phyloP scores from a whole-genome alignment of 768 basidiomycete species.

The Gelatoporia subvermispora region DNA sequence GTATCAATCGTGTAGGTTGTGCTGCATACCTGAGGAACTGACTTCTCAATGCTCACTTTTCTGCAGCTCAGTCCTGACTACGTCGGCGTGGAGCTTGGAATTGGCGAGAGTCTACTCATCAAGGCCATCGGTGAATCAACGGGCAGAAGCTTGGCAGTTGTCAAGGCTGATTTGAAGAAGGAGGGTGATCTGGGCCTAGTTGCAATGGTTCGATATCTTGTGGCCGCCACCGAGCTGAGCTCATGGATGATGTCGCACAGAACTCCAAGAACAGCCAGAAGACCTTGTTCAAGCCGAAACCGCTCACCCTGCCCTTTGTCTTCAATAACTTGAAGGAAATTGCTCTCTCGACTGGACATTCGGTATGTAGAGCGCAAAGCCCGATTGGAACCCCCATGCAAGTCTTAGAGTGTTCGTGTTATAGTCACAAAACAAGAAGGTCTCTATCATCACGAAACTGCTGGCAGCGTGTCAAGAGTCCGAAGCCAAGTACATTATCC shows the following conservation, averaged over 20 bases:
- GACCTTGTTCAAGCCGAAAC: slow-evolving; percentile 90
- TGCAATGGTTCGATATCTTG: slow-evolving; percentile 65
- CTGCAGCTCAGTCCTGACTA: slow-evolving; percentile 89
- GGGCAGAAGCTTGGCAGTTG: slow-evolving; percentile 73
- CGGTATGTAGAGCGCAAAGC: slow-evolving; percentile 42
- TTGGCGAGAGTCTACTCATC: slow-evolving; percentile 89
- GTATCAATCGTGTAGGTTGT: slow-evolving; percentile 83
- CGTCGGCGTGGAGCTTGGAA: slow-evolving; percentile 90
- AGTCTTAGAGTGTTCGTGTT: neutral
- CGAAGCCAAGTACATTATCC: slow-evolving; percentile 96
- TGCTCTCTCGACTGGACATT: slow-evolving; percentile 77
- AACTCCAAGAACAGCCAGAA: slow-evolving; percentile 92
- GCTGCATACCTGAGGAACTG: neutral
- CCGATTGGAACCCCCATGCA: neutral
- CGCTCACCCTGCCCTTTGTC: slow-evolving; percentile 82
- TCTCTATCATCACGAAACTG: slow-evolving; percentile 89
- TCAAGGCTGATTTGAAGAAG: slow-evolving; percentile 90
- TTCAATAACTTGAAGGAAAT: slow-evolving; percentile 91
- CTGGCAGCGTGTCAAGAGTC: slow-evolving; percentile 86
- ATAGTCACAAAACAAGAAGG: slow-evolving; percentile 93
- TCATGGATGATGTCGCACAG: slow-evolving; percentile 32
- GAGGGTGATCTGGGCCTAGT: slow-evolving; percentile 95
- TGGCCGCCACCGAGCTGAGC: too few species aligned
- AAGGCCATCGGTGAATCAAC: slow-evolving; percentile 96
- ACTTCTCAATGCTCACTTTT: neutral